A percentile compares a stretch with the other conserved stretches of the same genome.
phyloP scores from a whole-genome alignment of 1,284 basidiomycete species.

The Boletellus sp. region DNA sequence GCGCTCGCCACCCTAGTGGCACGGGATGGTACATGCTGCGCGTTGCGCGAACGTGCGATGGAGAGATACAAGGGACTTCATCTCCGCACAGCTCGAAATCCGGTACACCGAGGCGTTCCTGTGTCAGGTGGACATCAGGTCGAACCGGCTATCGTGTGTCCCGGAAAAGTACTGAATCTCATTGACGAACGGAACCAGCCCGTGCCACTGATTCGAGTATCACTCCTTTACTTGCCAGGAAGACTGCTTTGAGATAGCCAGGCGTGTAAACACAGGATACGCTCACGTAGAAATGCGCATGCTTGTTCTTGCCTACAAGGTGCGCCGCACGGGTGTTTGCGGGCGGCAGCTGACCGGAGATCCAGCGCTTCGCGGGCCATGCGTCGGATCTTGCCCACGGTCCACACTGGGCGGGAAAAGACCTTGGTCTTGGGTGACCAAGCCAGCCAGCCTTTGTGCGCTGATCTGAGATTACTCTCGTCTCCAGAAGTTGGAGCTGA shows the following conservation, averaged over 20 bases:
- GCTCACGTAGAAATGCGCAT: slow-evolving; percentile 20
- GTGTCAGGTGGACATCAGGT: slow-evolving; percentile 9
- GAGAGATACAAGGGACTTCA: slow-evolving; percentile 23
- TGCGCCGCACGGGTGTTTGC: slow-evolving; percentile 10
- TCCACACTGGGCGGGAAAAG: not conserved
- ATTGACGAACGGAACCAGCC: slow-evolving; percentile 10
- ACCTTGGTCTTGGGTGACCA: not conserved
- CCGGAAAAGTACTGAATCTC: slow-evolving; percentile 8
- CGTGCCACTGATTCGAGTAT: slow-evolving; percentile 13
- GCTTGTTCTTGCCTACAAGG: slow-evolving; percentile 8
- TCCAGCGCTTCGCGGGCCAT: slow-evolving; percentile 5
- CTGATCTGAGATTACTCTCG: slow-evolving; percentile 22
- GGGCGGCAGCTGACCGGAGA: slow-evolving; percentile 12
- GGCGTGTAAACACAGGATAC: slow-evolving; percentile 5
- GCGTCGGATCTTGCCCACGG: not conserved
- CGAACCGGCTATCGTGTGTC: slow-evolving; percentile 28
- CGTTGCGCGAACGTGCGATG: slow-evolving; percentile 29
- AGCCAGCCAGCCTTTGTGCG: slow-evolving; percentile 1
- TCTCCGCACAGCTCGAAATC: slow-evolving; percentile 27
- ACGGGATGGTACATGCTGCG: slow-evolving; percentile 10
- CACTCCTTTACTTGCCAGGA: slow-evolving; percentile 8
- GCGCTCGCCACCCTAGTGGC: slow-evolving; percentile 14
- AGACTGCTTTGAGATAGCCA: slow-evolving; percentile 16
- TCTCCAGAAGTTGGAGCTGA: slow-evolving; percentile 5
- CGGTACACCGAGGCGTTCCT: slow-evolving; percentile 32